Percentiles rank a stretch among this genome's conserved stretches.
Conservation (phyloP, 2,329 filamentous ascomycete genomes). For the Colletotrichum magnum region DNA sequence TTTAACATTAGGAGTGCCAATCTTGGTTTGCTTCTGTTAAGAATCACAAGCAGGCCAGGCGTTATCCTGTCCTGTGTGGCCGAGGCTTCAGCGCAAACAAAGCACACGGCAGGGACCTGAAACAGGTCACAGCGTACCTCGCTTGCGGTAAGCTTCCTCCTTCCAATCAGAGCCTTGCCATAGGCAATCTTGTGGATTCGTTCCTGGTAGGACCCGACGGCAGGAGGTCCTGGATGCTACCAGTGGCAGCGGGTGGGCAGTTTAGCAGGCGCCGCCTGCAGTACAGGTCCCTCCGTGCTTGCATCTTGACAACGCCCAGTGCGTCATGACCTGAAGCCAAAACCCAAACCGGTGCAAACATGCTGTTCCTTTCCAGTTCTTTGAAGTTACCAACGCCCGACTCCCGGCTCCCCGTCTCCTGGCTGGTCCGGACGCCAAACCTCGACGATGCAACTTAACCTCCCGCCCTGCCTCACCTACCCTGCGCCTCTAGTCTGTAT, state of each 20-base stretch:
- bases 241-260: too few relatives aligned
- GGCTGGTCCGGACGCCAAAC: neutral
- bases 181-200: too few relatives aligned
- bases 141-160: constrained; percentile 1
- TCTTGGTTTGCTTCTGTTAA: neutral
- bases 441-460: constrained; percentile 22
- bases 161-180: constrained; percentile 12
- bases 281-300: too few relatives aligned
- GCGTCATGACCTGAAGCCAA: constrained; percentile 30
- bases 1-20: too few relatives aligned
- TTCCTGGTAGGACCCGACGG: too few relatives aligned
- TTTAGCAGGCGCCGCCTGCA: too few relatives aligned
- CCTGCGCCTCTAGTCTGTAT: neutral
- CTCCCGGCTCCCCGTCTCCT: constrained; percentile 19
- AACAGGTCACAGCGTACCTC: constrained; percentile 36
- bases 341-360: neutral
- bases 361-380: too few relatives aligned
- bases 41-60: neutral
- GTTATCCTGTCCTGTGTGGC: neutral
- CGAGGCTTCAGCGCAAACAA: too few relatives aligned
- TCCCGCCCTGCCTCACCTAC: neutral
- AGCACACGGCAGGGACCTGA: constrained; percentile 36
- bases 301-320: constrained; percentile 16
- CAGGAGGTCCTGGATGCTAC: too few relatives aligned
- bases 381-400: constrained; percentile 2